Conservation (phyloP, 129 eudicot genomes). For the Saussurea involucrata region DNA sequence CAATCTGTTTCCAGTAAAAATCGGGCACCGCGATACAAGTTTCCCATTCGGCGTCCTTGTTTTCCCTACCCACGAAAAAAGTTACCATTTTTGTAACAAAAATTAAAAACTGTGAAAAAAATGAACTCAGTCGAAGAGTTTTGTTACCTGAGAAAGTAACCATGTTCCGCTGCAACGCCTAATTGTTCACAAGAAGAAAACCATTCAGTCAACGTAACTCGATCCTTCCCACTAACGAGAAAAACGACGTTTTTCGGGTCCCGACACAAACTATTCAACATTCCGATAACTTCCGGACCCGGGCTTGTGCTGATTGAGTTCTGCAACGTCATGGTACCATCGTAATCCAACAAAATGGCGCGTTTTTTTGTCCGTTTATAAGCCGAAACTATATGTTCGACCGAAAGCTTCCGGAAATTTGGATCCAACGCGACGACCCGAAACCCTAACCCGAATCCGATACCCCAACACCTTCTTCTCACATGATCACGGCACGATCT, state of each 20-base stretch:
- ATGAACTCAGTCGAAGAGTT: not conserved
- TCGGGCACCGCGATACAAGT: constrained; percentile 61
- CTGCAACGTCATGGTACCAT: constrained; percentile 63
- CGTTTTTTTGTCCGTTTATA: constrained; percentile 76
- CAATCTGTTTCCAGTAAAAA: constrained; percentile 86
- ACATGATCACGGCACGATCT: constrained; percentile 83
- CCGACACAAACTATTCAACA: constrained; percentile 60
- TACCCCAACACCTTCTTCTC: constrained; percentile 88
- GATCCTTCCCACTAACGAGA: constrained; percentile 83
- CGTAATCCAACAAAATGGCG: constrained; percentile 83
- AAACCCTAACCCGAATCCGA: constrained; percentile 91
- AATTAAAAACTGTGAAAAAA: not conserved
- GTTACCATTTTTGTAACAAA: not conserved
- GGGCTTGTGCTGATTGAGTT: constrained; percentile 52
- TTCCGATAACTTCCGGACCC: constrained; percentile 50
- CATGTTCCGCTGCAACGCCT: constrained; percentile 93
- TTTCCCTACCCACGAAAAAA: constrained; percentile 42
- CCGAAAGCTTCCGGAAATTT: constrained; percentile 68
- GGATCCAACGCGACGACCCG: constrained; percentile 88
- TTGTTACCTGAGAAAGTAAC: constrained; percentile 76
- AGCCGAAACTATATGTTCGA: constrained; percentile 85
- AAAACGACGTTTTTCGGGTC: constrained; percentile 80
- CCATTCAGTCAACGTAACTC: constrained; percentile 62
- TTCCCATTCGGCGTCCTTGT: constrained; percentile 70
- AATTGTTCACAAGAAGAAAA: constrained; percentile 72